These are phyloP conservation scores for Furcasterigmium sp. DNA, from an alignment of 2,329 filamentous ascomycete species.

Conservation along the genomic window DNA sequence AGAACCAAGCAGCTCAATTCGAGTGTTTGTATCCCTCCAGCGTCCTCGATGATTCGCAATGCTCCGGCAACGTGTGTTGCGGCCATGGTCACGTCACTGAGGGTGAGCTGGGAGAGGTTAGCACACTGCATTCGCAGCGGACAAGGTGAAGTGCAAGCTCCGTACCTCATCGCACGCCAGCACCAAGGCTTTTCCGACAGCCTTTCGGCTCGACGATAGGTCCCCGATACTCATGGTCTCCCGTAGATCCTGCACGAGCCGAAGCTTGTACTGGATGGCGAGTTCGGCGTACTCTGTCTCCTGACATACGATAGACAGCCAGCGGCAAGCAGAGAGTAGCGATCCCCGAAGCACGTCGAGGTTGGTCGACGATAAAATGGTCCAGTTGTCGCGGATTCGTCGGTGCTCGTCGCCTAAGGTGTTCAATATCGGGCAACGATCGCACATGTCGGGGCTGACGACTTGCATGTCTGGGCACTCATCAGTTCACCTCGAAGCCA, in stretches of 20 bases:
- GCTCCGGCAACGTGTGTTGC: neutral
- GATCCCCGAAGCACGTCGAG: neutral
- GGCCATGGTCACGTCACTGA: neutral
- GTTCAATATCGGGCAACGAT: neutral
- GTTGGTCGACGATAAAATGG: neutral
- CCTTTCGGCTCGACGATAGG: neutral
- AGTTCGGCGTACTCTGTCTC: neutral
- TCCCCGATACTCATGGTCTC: neutral
- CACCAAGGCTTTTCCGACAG: neutral
- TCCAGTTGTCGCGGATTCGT: neutral
- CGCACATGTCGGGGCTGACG: neutral
- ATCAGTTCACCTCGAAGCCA: neutral
- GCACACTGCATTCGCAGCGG: neutral
- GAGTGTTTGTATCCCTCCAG: neutral
- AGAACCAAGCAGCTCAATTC: neutral
- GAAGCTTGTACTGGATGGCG: neutral
- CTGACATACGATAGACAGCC: neutral
- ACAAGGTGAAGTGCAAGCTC: neutral
- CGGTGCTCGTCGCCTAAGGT: neutral
- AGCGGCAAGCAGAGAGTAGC: neutral
- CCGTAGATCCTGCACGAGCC: neutral
- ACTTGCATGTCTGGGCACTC: neutral
- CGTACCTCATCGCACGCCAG: neutral
- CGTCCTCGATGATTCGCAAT: neutral
- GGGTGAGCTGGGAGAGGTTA: neutral